phyloP scores from a whole-genome alignment of 805 yeast genomes.

The Yamadazyma phyllophila region DNA sequence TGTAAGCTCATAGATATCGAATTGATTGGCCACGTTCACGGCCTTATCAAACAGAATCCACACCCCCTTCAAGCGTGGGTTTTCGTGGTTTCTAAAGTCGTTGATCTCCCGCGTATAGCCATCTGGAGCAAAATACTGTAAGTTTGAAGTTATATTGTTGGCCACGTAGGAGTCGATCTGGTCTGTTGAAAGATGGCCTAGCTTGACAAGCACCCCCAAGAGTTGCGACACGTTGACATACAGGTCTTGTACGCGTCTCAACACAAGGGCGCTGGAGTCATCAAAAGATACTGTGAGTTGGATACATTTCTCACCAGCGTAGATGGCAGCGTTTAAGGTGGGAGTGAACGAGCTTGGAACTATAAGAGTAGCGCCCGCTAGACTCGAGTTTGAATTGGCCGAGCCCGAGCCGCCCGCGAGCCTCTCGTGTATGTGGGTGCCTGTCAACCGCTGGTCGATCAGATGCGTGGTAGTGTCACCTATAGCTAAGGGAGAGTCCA shows the following conservation, averaged over 20 bases:
- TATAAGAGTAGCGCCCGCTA: neutral
- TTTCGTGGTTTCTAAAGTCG: conserved; percentile 31
- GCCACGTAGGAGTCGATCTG: conserved; percentile 30
- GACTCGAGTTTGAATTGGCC: neutral
- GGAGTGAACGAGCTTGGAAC: conserved; percentile 16
- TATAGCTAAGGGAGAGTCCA: conserved; percentile 43
- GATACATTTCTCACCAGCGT: conserved; percentile 36
- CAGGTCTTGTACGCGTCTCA: conserved; percentile 43
- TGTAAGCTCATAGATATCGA: conserved; percentile 37
- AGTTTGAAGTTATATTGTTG: conserved; percentile 32
- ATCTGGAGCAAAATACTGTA: conserved; percentile 25
- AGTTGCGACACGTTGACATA: conserved; percentile 39
- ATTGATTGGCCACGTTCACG: conserved; percentile 34
- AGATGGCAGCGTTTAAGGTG: conserved; percentile 26
- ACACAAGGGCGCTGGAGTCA: conserved; percentile 18
- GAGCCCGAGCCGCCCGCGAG: neutral
- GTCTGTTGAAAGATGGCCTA: conserved; percentile 23
- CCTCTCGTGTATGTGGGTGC: conserved; percentile 29
- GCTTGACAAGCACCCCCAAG: conserved; percentile 30
- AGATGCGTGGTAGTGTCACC: conserved; percentile 44
- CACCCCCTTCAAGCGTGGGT: conserved; percentile 29
- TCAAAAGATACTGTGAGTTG: conserved; percentile 22
- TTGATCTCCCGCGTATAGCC: conserved; percentile 20
- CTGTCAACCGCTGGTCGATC: conserved; percentile 32
- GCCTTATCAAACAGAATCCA: conserved; percentile 48